Evolutionary conservation across 805 yeast species (phyloP).

Genomic region (Schwanniomyces occidentalis): DNA sequence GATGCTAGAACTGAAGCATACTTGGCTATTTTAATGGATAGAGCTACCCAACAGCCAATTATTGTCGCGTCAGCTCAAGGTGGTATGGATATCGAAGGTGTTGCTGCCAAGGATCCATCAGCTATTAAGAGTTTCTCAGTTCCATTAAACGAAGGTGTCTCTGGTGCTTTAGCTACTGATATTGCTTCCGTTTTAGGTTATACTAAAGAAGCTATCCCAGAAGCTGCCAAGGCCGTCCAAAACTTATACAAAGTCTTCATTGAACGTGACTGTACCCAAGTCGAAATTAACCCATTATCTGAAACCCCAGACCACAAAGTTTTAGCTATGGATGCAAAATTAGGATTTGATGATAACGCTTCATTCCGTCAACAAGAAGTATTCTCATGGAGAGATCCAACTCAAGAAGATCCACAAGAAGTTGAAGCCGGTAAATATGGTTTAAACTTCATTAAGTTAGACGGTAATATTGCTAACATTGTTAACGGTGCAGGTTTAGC

Average conservation of each 20-base stretch:
- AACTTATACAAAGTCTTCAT: constrained; percentile 85
- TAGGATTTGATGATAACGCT: constrained; percentile 97
- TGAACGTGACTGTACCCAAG: constrained; percentile 96
- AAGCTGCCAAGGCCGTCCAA: constrained; percentile 85
- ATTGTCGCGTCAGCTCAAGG: constrained; percentile 97
- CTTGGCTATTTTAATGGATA: constrained; percentile 91
- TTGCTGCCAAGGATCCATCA: constrained; percentile 85
- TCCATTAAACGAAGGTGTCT: constrained; percentile 75
- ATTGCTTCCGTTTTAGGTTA: constrained; percentile 83
- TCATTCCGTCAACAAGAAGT: constrained; percentile 92
- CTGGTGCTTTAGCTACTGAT: constrained; percentile 70
- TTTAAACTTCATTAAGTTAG: constrained; percentile 94
- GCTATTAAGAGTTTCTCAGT: constrained; percentile 89
- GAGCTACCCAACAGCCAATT: constrained; percentile 85
- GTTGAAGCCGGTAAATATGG: constrained; percentile 87
- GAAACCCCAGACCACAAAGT: constrained; percentile 90
- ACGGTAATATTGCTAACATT: constrained; percentile 97
- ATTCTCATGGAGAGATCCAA: constrained; percentile 92
- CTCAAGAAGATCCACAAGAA: constrained; percentile 98
- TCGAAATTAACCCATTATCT: constrained; percentile 96
- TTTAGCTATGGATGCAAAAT: constrained; percentile 98
- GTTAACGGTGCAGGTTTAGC: constrained; percentile 99
- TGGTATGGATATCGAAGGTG: constrained; percentile 99
- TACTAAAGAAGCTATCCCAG: constrained; percentile 70
- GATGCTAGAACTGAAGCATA: constrained; percentile 94